Evolutionary conservation across 148 eudicot genomes (phyloP), one percentile per base, ranked within the genome.

Genomic region (Nyssa sinensis): DNA sequence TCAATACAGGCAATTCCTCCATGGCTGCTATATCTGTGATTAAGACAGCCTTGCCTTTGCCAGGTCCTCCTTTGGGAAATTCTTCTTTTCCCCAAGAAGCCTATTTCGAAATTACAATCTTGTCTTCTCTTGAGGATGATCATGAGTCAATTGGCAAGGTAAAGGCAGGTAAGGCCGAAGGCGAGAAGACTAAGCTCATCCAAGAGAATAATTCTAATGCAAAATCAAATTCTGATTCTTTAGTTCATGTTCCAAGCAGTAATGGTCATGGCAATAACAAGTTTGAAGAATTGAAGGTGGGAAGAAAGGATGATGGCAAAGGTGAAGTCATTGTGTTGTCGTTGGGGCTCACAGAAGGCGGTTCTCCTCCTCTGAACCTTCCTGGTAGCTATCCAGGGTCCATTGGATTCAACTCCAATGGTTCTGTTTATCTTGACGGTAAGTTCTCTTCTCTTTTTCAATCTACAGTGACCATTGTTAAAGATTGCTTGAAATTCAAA

Each of bases 51-150:
- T 70, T 94, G 16, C 97, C 98, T 7, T 64, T 94, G 62, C 98
- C 98, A 5, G 98, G 98, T 3, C 98, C 98, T 1, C 79, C 81
- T 23, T 28, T 88, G 37, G 92, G 82, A 27, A 82, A 73, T 35
- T 71, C 86, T 7, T 85, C 89, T 11, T 94, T 94, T 28, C 98
- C 98, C 0, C 91, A 90, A 51, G 96, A 94, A 53, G 97, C 97
- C 10, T 94, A 92, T 69, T 90, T 94, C 41, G 98, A 94, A 73
- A 84, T 94, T 24, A 90, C 74, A 19, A 65, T 92, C 0, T 44
- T 87, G 72, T 27, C 64, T 11, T 53, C 31, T 1, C 17, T 33
- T 1, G 87, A 53, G 12, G 64, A n/a, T n/a, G n/a, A n/a, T 44
- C 51, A 68, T 32, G 63, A 78, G 27, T 60, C 53, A 66, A n/a